A percentile compares a stretch with the other conserved stretches of the same genome.
Conservation (phyloP, 345 rosid species). For the Mercurialis annua region DNA sequence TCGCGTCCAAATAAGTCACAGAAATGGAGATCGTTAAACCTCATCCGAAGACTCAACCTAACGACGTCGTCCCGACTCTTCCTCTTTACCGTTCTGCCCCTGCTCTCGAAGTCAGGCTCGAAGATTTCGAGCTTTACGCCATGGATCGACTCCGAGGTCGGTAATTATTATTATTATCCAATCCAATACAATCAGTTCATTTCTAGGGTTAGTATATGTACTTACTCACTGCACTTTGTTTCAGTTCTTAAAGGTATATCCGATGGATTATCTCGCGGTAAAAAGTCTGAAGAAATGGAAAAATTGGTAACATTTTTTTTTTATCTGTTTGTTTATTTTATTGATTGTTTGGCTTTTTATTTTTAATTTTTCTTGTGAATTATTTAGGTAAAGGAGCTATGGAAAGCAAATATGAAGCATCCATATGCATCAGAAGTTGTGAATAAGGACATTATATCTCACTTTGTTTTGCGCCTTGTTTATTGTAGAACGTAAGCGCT, state of each 20-base stretch:
- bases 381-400: conserved; percentile 43
- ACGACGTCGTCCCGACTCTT: conserved; percentile 35
- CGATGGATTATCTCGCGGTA: conserved; percentile 79
- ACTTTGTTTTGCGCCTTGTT: conserved; percentile 79
- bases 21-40: conserved; percentile 51
- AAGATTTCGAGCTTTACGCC: conserved; percentile 90
- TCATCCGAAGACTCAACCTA: conserved; percentile 28
- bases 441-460: conserved; percentile 78
- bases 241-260: conserved; percentile 78
- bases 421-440: conserved; percentile 40
- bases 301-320: conserved; percentile 39
- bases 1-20: not conserved
- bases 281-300: conserved; percentile 69
- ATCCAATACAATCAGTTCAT: too few relatives aligned
- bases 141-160: conserved; percentile 86
- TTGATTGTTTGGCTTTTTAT: not conserved
- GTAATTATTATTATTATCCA: too few relatives aligned
- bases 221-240: not conserved
- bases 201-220: not conserved
- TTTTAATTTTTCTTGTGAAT: conserved; percentile 3
- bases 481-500: conserved; percentile 81
- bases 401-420: conserved; percentile 73
- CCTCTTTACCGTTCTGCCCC: conserved; percentile 81
- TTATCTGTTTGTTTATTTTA: not conserved
- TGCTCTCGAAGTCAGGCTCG: conserved; percentile 78